Evolutionary conservation across 305 asterid genomes (phyloP), one percentile per base, ranked within the genome.

Genomic region (Fraxinus sp.): DNA sequence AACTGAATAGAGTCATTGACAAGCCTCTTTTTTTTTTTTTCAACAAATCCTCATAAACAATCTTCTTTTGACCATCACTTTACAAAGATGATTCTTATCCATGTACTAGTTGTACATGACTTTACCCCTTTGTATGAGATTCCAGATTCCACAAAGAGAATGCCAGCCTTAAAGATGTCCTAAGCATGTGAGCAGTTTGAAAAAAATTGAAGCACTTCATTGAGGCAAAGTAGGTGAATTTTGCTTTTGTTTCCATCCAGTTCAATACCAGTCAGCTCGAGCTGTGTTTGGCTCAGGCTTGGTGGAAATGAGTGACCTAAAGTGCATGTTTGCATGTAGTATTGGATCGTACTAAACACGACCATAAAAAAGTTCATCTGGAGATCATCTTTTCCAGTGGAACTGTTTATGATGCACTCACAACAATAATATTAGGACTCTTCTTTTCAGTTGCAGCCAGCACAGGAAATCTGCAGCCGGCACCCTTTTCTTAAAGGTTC

Each of bases 131-230:
- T 81, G 36, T 59, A 64, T 74, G 46, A 59, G 86, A 84, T 66
- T 71, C 77, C 84, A 79, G 83, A 82, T 88, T 87, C 82, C 46
- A 36, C 46, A 76, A 52, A 13, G 74, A 64, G 83, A 36, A 18
- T 28, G 46, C 49, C 33, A 64, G 76, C 14, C 37, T 32, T 36
- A 41, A 82, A 82, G 71, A 76, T 62, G 77, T 79, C 83, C 46
- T 20, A 57, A 39, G 84, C 90, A 92, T 84, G 96, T 88, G 93
- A 85, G 91, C 84, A 84, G 91, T 87, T 87, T 28, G 70, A 84
- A 85, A 28, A 35, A 41, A 77, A 75, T 79, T 79, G 80, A 43
- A 79, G 75, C 80, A 83, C 80, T 75, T 85, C 75, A 73, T 49
- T 75, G 70, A 83, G 82, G 49, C 59, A 76, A 80, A 84, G 68